Evolutionary conservation across 2,329 filamentous ascomycete genomes (phyloP), one percentile per base, ranked within the genome.

Genomic region (Microsporum canis): DNA sequence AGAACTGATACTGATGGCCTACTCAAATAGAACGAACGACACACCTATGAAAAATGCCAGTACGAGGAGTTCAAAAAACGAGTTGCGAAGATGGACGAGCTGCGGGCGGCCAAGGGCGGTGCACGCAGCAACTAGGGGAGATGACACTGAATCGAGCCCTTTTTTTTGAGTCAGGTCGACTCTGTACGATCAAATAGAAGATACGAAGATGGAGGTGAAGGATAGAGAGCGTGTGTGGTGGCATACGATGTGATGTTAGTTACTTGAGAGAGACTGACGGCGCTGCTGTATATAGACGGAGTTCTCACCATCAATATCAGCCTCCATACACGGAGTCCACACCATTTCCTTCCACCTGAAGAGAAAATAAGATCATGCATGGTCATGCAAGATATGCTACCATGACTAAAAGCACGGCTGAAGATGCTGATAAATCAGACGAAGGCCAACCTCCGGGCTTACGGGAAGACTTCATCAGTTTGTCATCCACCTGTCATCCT

Each of bases 51-150:
- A 76, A 97, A 97, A 77, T 99, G 94, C 84, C 94, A 99, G 73
- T 99, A 99, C 78, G 88, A 88, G 66, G 94, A 97, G 76, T 99
- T 99, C 82, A 96, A 96, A 85, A 90, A 92, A 83, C 86, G 94
- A 62, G 94, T 99, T 66, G 89, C 88, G 72, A 97, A 96, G 86
- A 99, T 99, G 94, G 86, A 97, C 71, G 91, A 99, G 80, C 78
- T 99, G 72, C 84, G 91, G 73, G 91, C 85, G 67, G 85, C 88
- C 63, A 95, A 95, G 83, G 84, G 79, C 62, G 91, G 89, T 64
- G 86, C 83, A 71, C 84, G 92, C 76, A 95, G 88, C 82, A 96
- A 96, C 78, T 96, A 36, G 33, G 17, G 29, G 4, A 29, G 45
- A 23, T 27, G 17, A 23, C 17, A 23, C 17, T 23, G 17, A 33